phyloP scores from a whole-genome alignment of 108 stramenopile genomes.

The Tribonema minus region DNA sequence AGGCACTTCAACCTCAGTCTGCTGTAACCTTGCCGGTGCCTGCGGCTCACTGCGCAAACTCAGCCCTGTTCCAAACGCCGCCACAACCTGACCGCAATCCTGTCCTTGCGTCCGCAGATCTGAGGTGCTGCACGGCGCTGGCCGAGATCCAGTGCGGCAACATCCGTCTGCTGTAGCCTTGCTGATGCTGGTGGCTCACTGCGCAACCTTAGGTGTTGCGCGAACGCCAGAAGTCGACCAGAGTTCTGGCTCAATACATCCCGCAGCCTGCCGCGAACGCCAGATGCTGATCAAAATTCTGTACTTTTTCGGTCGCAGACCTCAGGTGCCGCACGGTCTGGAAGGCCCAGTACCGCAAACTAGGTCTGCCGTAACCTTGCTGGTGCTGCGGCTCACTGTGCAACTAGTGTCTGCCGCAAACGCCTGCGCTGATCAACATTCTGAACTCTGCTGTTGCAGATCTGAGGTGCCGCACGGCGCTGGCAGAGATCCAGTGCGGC shows the following conservation, averaged over 20 bases:
- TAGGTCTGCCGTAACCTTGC: not conserved
- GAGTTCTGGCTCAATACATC: too few relatives aligned
- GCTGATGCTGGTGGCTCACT: too few relatives aligned
- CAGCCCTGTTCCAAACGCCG: not conserved
- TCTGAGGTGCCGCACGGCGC: conserved; percentile 10
- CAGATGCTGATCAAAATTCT: too few relatives aligned
- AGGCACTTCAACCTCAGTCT: not conserved
- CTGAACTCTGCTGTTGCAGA: not conserved
- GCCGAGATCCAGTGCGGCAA: conserved; percentile 17
- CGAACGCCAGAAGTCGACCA: too few relatives aligned
- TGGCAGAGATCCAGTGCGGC: conserved; percentile 19
- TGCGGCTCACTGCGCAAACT: not conserved
- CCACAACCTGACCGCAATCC: not conserved
- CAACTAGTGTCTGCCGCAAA: not conserved
- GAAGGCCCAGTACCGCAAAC: not conserved
- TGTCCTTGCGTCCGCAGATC: not conserved
- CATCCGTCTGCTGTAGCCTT: too few relatives aligned
- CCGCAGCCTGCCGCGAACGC: too few relatives aligned
- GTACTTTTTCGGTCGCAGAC: too few relatives aligned
- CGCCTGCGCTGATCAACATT: not conserved
- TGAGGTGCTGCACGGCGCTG: conserved; percentile 12
- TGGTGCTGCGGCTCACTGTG: not conserved
- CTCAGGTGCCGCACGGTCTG: not conserved
- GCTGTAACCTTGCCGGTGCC: not conserved
- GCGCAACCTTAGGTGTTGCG: too few relatives aligned